Evolutionary conservation across 306 rosid genomes (phyloP), one percentile per base, ranked within the genome.

Genomic region (Quercus berberidifolia): DNA sequence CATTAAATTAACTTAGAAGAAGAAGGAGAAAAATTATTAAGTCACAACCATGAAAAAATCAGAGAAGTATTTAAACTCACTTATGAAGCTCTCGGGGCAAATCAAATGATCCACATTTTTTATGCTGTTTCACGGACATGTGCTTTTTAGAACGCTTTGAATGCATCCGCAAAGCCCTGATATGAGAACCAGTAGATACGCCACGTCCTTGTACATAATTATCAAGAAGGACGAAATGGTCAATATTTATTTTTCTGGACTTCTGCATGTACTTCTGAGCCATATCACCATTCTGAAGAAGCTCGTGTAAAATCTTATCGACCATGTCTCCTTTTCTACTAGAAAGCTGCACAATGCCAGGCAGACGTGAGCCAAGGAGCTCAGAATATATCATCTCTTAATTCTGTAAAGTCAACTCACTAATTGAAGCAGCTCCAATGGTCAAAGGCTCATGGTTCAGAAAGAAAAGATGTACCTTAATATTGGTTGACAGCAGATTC

Each of bases 61-160:
- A 77, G 80, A 70, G 73, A 78, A 43, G 52, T 35, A 49, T 43
- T 43, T 55, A 57, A 63, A 82, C 92, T 86, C 83, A 95, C 98
- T 82, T 88, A n/a, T 72, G 84, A 74, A 83, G 75, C 62, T 92
- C 93, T 73, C 28, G 80, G 73, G 94, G 90, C 84, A 92, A 86
- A 82, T 89, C 79, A 20, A 91, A 72, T 57, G 91, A 78, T 62
- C 97, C 98, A 54, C 70, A 71, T 35, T 84, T 88, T 78, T 92
- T 92, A 72, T 87, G 97, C 23, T 89, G 87, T 76, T 84, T 95
- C 92, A 90, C 80, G 28, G 97, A 90, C 96, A 92, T 89, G 78
- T 71, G 88, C 82, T 73, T 93, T 88, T 88, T 91, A 18, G 97
- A 93, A 5, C 93, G 92, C 83, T 84, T 95, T 3, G 97, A 95